Evolutionary conservation across 129 eudicot species (phyloP), one percentile per base, ranked within the genome.

Genomic region (Ambrosia artemisiifolia): DNA sequence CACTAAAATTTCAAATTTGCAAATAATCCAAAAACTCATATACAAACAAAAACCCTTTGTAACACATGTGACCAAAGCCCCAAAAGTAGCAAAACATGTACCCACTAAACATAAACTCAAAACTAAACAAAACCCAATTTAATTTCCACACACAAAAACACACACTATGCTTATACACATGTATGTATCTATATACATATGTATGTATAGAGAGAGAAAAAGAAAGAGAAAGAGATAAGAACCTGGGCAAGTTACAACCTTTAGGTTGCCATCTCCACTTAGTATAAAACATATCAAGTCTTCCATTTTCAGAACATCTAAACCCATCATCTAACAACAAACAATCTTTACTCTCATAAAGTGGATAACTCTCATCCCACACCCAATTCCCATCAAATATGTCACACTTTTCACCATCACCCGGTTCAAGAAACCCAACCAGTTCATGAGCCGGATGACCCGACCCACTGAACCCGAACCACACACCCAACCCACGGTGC

Each of bases 211-310:
- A n/a, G n/a, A 24, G 1, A 24, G 28, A 24, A 24, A 24, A 24
- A 44, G 0, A 67, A 19, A 57, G 11, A 16, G 13, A 17, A 1
- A 50, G 49, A 69, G 49, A 78, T 30, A 28, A 57, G 14, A 81
- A 91, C 96, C 97, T 91, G 66, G 97, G 95, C 78, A 91, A 88
- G 71, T 84, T 83, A 82, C 97, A 91, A 80, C 80, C 68, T 70
- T 88, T 88, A 33, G 97, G 97, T 51, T 91, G 95, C 97, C 97
- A 91, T 33, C 97, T 85, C 97, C 97, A 91, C 61, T 91, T 83
- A 49, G 92, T 88, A 54, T 88, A 91, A 79, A 84, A 85, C 0
- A 72, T 64, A 82, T 91, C 97, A 73, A 70, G 69, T 76, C 97
- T 79, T 0, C 95, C 92, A 79, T 91, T 91, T 67, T 91, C 90